Percentiles rank a stretch among this genome's conserved stretches.
These are phyloP conservation scores for Laguncularia racemosa DNA, from an alignment of 345 rosid species.

Conservation along the genomic window DNA sequence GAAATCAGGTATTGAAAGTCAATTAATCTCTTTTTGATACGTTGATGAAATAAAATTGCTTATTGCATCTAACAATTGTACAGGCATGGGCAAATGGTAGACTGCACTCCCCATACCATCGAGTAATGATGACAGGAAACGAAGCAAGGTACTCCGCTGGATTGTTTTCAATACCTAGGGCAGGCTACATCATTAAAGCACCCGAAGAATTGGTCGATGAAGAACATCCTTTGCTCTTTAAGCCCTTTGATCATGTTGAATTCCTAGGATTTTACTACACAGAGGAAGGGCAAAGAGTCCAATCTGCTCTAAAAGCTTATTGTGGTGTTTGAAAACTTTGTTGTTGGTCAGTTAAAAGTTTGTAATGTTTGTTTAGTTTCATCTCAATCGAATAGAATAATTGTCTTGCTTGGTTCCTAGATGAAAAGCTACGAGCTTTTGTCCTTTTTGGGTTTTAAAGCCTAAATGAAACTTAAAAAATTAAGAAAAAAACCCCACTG, in stretches of 20 bases:
- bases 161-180: conserved; percentile 48
- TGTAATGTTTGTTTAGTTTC: too few species aligned
- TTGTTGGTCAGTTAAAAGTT: too few species aligned
- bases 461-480: too few species aligned
- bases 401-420: too few species aligned
- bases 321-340: conserved; percentile 25
- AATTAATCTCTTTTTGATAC: too few species aligned
- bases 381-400: too few species aligned
- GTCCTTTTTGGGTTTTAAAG: too few species aligned
- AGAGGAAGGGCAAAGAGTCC: conserved; percentile 32
- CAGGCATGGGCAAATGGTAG: conserved; percentile 69
- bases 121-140: conserved; percentile 64
- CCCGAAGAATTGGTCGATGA: conserved; percentile 53
- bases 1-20: too few species aligned
- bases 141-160: conserved; percentile 48
- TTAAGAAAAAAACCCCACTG: too few species aligned
- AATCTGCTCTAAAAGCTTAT: conserved; percentile 32
- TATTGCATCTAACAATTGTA: not conserved
- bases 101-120: conserved; percentile 49
- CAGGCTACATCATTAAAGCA: conserved; percentile 28
- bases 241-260: conserved; percentile 48
- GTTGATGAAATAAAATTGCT: too few species aligned
- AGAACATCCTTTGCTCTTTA: conserved; percentile 42
- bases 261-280: conserved; percentile 35
- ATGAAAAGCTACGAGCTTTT: too few species aligned